Percentiles rank a stretch among this genome's conserved stretches.
These are phyloP conservation scores for Penicillium crustosum DNA, from an alignment of 2,329 filamentous ascomycete species.

Conservation along the genomic window DNA sequence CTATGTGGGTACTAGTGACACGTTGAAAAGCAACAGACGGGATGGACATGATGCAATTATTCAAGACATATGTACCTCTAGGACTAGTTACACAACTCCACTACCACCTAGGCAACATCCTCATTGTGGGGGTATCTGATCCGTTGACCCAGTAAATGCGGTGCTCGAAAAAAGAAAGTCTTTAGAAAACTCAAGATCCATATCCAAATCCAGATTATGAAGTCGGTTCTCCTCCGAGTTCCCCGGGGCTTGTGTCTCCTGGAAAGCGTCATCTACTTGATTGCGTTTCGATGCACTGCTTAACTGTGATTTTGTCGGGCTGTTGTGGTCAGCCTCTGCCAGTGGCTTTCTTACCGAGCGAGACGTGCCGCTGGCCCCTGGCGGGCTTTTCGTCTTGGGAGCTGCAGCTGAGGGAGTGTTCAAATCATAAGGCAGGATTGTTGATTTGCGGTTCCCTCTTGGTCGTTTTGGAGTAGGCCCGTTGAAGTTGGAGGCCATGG, in stretches of 20 bases:
- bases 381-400: slow-evolving; percentile 10
- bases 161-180: slow-evolving; percentile 39
- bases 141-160: slow-evolving; percentile 27
- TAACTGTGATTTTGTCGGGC: slow-evolving; percentile 23
- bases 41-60: background rate
- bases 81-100: background rate
- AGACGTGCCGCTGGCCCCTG: background rate
- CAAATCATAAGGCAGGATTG: background rate
- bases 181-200: slow-evolving; percentile 38
- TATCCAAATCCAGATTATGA: slow-evolving; percentile 33
- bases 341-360: slow-evolving; percentile 24
- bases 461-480: slow-evolving; percentile 33
- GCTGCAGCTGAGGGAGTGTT: background rate
- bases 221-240: slow-evolving; percentile 25
- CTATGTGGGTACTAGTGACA: background rate
- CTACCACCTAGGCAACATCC: too few relatives aligned
- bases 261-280: slow-evolving; percentile 6
- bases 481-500: slow-evolving; percentile 14
- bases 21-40: background rate
- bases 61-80: background rate
- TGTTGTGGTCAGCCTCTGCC: slow-evolving; percentile 29
- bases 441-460: slow-evolving; percentile 23
- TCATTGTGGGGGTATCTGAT: slow-evolving; percentile 10
- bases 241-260: slow-evolving; percentile 9
- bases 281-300: slow-evolving; percentile 14